Evolutionary conservation across 306 rosid species (phyloP).

Genomic region (Chamaecrista fasciculata): DNA sequence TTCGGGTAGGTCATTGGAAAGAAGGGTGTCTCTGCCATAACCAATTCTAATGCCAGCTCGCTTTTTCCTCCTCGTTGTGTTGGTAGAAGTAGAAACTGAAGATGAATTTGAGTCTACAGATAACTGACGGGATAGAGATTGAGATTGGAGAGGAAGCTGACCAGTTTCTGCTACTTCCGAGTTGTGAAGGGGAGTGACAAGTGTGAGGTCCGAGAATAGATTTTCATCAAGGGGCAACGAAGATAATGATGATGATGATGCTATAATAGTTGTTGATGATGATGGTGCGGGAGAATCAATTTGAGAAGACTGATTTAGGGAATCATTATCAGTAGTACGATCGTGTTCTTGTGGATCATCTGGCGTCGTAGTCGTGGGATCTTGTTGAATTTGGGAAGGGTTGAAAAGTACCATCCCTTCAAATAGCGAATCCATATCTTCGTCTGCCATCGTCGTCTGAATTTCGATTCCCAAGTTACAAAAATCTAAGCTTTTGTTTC

Average conservation of each 20-base stretch:
- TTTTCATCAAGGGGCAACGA: constrained; percentile 76
- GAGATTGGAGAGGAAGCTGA: constrained; percentile 28
- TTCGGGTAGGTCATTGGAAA: constrained; percentile 18
- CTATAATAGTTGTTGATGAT: no score
- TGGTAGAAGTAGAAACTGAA: background rate
- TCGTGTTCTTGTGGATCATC: constrained; percentile 26
- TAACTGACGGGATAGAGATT: background rate
- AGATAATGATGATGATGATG: constrained; percentile 28
- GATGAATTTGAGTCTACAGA: background rate
- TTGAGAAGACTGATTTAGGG: constrained; percentile 16
- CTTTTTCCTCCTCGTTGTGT: constrained; percentile 48
- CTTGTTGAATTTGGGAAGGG: constrained; percentile 37
- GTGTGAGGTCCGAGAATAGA: constrained; percentile 78
- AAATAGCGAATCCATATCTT: constrained; percentile 69
- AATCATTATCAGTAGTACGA: constrained; percentile 8
- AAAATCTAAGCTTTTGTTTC: background rate
- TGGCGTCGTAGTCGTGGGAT: constrained; percentile 13
- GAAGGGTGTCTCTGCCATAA: constrained; percentile 50
- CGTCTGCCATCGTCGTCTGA: constrained; percentile 35
- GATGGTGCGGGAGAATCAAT: constrained; percentile 23
- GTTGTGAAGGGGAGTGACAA: constrained; percentile 38
- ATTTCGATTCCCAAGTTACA: constrained; percentile 3
- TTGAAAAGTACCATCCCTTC: constrained; percentile 77
- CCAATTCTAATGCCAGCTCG: constrained; percentile 69
- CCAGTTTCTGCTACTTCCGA: constrained; percentile 20